A percentile compares a stretch with the other conserved stretches of the same genome.
Evolutionary conservation across 169 alveolate genomes (phyloP).

Genomic region (Plasmodium knowlesi): DNA sequence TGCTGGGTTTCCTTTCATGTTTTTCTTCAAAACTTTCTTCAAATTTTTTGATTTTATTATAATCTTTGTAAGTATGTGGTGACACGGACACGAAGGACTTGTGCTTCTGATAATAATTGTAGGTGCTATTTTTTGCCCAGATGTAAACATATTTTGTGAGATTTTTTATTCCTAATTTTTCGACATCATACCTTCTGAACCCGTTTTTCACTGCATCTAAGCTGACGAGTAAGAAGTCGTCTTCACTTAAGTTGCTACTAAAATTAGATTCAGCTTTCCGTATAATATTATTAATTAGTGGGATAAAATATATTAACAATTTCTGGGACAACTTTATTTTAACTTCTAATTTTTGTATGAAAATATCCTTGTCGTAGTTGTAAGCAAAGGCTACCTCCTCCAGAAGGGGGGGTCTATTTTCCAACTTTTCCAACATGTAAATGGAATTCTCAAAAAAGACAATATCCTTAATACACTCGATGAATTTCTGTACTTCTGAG

Average conservation of each 20-base stretch:
- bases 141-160: slow-evolving; percentile 67
- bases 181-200: slow-evolving; percentile 68
- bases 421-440: slow-evolving; percentile 58
- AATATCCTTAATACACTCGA: slow-evolving; percentile 61
- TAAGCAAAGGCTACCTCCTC: slow-evolving; percentile 67
- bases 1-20: slow-evolving; percentile 56
- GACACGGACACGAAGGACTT: slow-evolving; percentile 66
- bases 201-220: slow-evolving; percentile 75
- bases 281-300: slow-evolving; percentile 38
- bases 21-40: slow-evolving; percentile 62
- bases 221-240: slow-evolving; percentile 64
- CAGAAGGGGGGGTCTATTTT: slow-evolving; percentile 65
- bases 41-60: slow-evolving; percentile 48
- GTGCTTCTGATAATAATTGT: slow-evolving; percentile 71
- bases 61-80: slow-evolving; percentile 60
- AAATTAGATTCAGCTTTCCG: slow-evolving; percentile 56
- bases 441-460: slow-evolving; percentile 73
- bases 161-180: slow-evolving; percentile 69
- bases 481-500: slow-evolving; percentile 42
- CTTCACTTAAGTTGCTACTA: slow-evolving; percentile 73
- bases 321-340: slow-evolving; percentile 62
- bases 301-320: slow-evolving; percentile 55
- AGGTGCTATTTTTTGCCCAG: slow-evolving; percentile 75
- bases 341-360: slow-evolving; percentile 18
- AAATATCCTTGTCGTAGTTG: slow-evolving; percentile 31